Evolutionary conservation across 2,329 filamentous ascomycete genomes (phyloP).

Genomic region (Lasiodiplodia sp.): DNA sequence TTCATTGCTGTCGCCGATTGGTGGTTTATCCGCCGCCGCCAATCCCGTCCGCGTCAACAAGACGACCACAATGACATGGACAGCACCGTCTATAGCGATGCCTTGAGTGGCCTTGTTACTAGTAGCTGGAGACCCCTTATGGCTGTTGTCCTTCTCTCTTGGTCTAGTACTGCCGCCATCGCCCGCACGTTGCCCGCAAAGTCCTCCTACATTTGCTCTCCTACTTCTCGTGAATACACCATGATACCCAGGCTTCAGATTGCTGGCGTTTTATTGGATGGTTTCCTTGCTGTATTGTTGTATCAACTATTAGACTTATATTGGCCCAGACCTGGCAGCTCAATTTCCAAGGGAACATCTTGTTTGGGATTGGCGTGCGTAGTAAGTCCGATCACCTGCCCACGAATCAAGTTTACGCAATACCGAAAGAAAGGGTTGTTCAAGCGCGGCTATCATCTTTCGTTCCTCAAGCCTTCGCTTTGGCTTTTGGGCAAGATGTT

Average conservation of each 20-base stretch:
- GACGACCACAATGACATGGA: constrained; percentile 19
- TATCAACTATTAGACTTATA: constrained; percentile 6
- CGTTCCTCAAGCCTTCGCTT: not conserved
- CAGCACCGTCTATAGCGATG: constrained; percentile 7
- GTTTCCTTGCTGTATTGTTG: constrained; percentile 39
- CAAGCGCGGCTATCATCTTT: not conserved
- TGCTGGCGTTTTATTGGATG: constrained; percentile 41
- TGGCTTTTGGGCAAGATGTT: not conserved
- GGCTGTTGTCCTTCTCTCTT: not conserved
- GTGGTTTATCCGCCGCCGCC: not conserved
- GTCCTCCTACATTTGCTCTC: constrained; percentile 25
- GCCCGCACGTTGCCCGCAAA: not conserved
- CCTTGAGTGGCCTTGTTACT: not conserved
- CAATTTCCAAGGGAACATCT: not conserved
- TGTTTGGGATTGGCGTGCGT: constrained; percentile 8
- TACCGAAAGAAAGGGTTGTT: not conserved
- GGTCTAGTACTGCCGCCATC: constrained; percentile 11
- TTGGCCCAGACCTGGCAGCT: not conserved
- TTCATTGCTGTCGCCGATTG: constrained; percentile 20
- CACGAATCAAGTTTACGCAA: not conserved
- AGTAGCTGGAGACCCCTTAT: constrained; percentile 8
- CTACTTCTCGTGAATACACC: constrained; percentile 28
- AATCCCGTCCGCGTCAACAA: not conserved
- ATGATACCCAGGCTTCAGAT: constrained; percentile 42
- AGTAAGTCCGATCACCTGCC: not conserved